Base-by-base conservation (phyloP, 2,329 filamentous ascomycete species). In the Gliomastix tumulicola region DNA sequence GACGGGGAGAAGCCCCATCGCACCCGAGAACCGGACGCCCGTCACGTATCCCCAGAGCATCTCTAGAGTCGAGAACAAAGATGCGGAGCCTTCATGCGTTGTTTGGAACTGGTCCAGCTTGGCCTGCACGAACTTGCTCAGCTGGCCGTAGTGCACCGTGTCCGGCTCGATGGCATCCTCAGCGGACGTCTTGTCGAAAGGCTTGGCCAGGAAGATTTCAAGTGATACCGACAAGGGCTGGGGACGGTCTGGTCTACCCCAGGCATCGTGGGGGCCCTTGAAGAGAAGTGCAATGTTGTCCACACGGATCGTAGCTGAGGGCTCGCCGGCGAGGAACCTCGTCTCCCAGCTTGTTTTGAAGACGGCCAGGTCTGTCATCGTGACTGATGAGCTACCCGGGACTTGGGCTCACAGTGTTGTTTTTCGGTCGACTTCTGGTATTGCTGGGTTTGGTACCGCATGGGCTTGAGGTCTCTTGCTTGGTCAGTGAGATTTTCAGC, bases 121-220 rank as follows among this genome's bases (percentile, higher is more conserved):
- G 18, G 57, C 55, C 21, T 82, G 60, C 12, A 88, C 66, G 0
- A 68, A 66, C 59, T 88, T 87, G 61, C 77, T 80, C 12, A 88
- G 66, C 9, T 64, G 68, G 3, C 84, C 84, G 50, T 89, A 89
- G 60, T 89, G 82, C 18, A 88, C 76, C 3, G 84, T 88, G 51
- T 83, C 83, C n/a, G 59, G 57, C 32, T 76, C 71, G 22, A 89
- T 70, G 8, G 62, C 61, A 59, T 89, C 84, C 5, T 57, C 56
- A 2, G 65, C 49, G 0, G 79, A 76, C 2, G 81, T 75, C 1
- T 69, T 65, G 33, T 61, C 62, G 50, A 88, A 87, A 0, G 69
- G 56, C 7, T 60, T 51, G 12, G 59, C 55, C 41, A 88, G 68
- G 4, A 66, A 69, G 4, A 87, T 66, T 16, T 71, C 67, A 22